Evolutionary conservation across 345 rosid species (phyloP).

Genomic region (Linum trigynum): DNA sequence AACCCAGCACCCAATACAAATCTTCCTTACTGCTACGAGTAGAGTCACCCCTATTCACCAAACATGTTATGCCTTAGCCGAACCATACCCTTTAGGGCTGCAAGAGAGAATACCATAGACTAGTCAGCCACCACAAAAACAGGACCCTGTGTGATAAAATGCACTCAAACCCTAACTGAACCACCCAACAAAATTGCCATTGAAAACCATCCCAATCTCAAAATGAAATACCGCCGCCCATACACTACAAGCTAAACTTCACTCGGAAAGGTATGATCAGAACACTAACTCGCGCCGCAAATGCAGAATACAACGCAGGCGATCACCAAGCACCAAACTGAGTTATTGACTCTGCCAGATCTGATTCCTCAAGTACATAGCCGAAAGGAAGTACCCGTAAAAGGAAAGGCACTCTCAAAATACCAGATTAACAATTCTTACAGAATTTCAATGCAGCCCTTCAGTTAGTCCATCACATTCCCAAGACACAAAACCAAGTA

Average conservation of each 20-base stretch:
- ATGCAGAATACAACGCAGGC: not conserved
- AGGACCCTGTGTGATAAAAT: not conserved
- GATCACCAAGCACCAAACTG: not conserved
- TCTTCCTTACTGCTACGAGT: not conserved
- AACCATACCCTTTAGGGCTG: conserved; percentile 31
- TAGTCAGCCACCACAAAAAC: not conserved
- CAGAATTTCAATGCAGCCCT: not conserved
- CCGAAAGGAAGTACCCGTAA: not conserved
- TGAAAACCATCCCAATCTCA: no score
- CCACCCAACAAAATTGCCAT: not conserved
- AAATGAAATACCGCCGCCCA: not conserved
- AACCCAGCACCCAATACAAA: not conserved
- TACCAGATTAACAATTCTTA: not conserved
- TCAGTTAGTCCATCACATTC: not conserved
- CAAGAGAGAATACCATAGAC: not conserved
- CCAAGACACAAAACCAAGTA: not conserved
- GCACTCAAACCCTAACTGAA: not conserved
- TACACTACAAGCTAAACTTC: not conserved
- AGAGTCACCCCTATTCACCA: conserved; percentile 5
- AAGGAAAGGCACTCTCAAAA: not conserved
- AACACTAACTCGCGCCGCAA: not conserved
- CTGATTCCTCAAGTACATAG: not conserved
- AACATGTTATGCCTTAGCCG: conserved; percentile 11
- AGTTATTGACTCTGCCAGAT: not conserved
- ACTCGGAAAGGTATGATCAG: not conserved